These are phyloP conservation scores for Candida khao-thaluensis DNA, from an alignment of 805 yeast species.

Conservation along the genomic window DNA sequence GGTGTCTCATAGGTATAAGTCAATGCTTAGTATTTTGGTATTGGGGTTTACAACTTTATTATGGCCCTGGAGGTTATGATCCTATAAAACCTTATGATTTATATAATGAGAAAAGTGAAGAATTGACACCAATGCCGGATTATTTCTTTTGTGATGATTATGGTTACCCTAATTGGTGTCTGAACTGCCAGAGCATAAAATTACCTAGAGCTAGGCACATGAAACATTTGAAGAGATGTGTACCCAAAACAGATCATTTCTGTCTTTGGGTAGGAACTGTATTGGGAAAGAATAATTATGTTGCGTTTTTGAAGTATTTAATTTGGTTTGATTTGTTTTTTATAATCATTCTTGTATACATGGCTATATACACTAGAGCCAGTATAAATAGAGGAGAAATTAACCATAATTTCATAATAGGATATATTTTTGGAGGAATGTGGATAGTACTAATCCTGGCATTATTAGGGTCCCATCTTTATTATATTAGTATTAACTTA, in stretches of 20 bases:
- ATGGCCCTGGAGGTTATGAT: constrained; percentile 61
- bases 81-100: constrained; percentile 35
- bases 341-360: constrained; percentile 25
- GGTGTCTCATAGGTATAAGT: constrained; percentile 28
- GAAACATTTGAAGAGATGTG: constrained; percentile 51
- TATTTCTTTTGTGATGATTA: constrained; percentile 64
- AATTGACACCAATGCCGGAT: constrained; percentile 47
- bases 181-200: constrained; percentile 63
- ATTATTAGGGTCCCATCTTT: constrained; percentile 42
- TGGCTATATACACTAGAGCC: constrained; percentile 21
- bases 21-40: constrained; percentile 22
- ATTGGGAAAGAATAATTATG: constrained; percentile 67
- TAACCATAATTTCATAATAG: constrained; percentile 50
- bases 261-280: constrained; percentile 76
- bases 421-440: constrained; percentile 44
- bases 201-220: constrained; percentile 73
- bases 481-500: constrained; percentile 46
- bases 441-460: constrained; percentile 47
- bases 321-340: constrained; percentile 37
- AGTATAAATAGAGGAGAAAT: constrained; percentile 16
- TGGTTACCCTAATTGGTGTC: constrained; percentile 80
- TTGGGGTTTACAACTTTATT: constrained; percentile 46
- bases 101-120: constrained; percentile 17
- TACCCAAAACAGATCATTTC: constrained; percentile 78
- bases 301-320: constrained; percentile 55